These are phyloP conservation scores for Alternaria sp. DNA, from an alignment of 2,329 filamentous ascomycete genomes.

Conservation along the genomic window DNA sequence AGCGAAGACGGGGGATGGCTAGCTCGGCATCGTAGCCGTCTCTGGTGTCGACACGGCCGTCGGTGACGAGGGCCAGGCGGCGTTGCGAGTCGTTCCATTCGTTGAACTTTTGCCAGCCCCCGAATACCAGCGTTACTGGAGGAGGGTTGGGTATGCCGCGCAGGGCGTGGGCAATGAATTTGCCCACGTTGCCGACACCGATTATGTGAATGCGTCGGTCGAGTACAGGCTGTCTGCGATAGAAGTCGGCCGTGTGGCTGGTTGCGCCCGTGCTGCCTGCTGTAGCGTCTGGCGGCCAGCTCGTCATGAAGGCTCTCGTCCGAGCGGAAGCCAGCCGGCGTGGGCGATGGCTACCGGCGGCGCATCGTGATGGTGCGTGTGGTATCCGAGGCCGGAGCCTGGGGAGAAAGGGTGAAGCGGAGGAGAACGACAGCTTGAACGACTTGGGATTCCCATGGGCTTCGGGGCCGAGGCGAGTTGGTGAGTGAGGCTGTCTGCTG, in stretches of 20 bases:
- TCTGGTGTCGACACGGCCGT: conserved; percentile 49
- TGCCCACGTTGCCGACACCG: conserved; percentile 81
- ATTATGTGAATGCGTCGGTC: conserved; percentile 66
- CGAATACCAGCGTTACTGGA: conserved; percentile 81
- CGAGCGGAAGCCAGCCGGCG: conserved; percentile 53
- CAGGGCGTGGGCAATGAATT: conserved; percentile 77
- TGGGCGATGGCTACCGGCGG: conserved; percentile 49
- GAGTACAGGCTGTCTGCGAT: conserved; percentile 35
- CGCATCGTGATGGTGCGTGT: conserved; percentile 48
- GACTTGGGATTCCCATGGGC: conserved; percentile 18
- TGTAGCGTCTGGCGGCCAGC: conserved; percentile 27
- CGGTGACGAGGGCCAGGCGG: conserved; percentile 56
- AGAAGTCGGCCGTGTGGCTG: conserved; percentile 40
- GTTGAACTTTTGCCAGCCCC: conserved; percentile 56
- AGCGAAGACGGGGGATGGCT: conserved; percentile 41
- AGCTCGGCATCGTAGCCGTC: conserved; percentile 57
- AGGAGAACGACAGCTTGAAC: conserved; percentile 55
- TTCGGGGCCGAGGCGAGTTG: conserved; percentile 3
- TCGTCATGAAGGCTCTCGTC: conserved; percentile 25
- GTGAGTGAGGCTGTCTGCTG: conserved; percentile 17
- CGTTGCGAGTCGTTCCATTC: conserved; percentile 56
- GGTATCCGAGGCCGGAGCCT: conserved; percentile 57
- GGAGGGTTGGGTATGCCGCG: conserved; percentile 67
- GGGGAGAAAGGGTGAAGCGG: conserved; percentile 46
- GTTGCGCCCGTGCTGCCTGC: conserved; percentile 14